Evolutionary conservation across 2,329 filamentous ascomycete genomes (phyloP).

Genomic region (Phialophora verrucosa): DNA sequence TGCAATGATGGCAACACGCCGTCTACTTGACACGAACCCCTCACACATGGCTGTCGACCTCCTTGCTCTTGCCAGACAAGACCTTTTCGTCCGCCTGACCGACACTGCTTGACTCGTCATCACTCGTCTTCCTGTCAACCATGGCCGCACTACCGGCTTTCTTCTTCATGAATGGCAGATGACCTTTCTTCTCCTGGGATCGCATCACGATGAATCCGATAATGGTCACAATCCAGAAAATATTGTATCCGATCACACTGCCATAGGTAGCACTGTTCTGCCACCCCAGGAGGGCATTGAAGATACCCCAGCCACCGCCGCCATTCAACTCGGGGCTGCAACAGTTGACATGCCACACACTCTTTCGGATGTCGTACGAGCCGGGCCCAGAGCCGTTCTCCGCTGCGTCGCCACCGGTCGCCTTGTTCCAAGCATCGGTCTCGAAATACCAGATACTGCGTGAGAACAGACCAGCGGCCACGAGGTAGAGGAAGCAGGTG

Average conservation of each 20-base stretch:
- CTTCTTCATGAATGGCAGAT: conserved; percentile 34
- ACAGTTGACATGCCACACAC: conserved; percentile 85
- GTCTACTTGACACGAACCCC: not conserved
- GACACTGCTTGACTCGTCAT: conserved; percentile 25
- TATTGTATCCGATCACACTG: conserved; percentile 82
- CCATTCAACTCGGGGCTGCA: conserved; percentile 76
- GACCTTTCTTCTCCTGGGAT: conserved; percentile 62
- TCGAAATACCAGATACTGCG: conserved; percentile 77
- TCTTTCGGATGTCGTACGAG: conserved; percentile 77
- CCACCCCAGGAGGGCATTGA: conserved; percentile 87
- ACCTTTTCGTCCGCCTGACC: conserved; percentile 32
- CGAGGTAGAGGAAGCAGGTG: conserved; percentile 82
- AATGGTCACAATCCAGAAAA: conserved; percentile 82
- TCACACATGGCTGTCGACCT: conserved; percentile 14
- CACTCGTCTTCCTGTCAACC: conserved; percentile 13
- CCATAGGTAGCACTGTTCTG: conserved; percentile 86
- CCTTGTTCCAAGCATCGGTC: conserved; percentile 68
- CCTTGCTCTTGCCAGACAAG: conserved; percentile 31
- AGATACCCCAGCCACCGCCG: conserved; percentile 81
- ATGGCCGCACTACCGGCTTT: conserved; percentile 19
- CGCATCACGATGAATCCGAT: conserved; percentile 67
- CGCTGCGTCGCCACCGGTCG: conserved; percentile 61
- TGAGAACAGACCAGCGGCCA: conserved; percentile 82
- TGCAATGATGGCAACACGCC: not conserved
- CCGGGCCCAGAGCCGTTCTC: conserved; percentile 72